Percentiles rank a stretch among this genome's conserved stretches.
These are phyloP conservation scores for Guadua angustifolia DNA, from an alignment of 176 grass and related monocot genomes.

Conservation along the genomic window DNA sequence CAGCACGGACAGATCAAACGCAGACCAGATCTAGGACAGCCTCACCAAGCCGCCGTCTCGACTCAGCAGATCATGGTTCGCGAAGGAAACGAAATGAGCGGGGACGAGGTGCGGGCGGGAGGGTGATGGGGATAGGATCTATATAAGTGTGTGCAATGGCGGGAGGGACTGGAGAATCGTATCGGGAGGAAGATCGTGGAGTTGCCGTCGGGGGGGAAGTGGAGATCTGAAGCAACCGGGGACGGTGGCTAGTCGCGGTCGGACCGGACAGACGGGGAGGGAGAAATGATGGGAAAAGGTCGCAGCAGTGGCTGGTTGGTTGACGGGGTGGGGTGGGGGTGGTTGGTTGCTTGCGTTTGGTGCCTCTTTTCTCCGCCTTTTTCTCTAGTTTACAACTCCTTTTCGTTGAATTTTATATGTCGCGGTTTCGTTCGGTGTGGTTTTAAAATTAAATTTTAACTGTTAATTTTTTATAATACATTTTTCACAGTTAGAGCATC, in stretches of 20 bases:
- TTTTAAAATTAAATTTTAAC: too few species aligned
- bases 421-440: too few species aligned
- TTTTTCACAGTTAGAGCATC: too few species aligned
- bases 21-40: slow-evolving; percentile 26
- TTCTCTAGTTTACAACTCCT: neutral
- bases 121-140: slow-evolving; percentile 44
- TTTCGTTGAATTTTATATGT: too few species aligned
- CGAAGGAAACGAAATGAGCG: neutral
- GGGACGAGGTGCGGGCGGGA: neutral
- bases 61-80: slow-evolving; percentile 9
- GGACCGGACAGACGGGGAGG: neutral
- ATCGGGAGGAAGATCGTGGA: neutral
- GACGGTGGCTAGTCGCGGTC: slow-evolving; percentile 52
- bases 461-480: too few species aligned
- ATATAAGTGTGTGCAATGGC: slow-evolving; percentile 28
- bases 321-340: neutral
- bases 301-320: neutral
- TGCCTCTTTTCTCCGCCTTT: neutral
- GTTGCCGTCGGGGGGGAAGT: neutral
- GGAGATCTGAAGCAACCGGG: slow-evolving; percentile 62
- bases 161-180: neutral
- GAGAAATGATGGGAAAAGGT: neutral
- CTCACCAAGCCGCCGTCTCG: neutral
- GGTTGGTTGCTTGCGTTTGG: slow-evolving; percentile 44
- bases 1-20: neutral